Evolutionary conservation across 1,284 basidiomycete species (phyloP), one percentile per base, ranked within the genome.

Genomic region (Rhodotorula glutinis): DNA sequence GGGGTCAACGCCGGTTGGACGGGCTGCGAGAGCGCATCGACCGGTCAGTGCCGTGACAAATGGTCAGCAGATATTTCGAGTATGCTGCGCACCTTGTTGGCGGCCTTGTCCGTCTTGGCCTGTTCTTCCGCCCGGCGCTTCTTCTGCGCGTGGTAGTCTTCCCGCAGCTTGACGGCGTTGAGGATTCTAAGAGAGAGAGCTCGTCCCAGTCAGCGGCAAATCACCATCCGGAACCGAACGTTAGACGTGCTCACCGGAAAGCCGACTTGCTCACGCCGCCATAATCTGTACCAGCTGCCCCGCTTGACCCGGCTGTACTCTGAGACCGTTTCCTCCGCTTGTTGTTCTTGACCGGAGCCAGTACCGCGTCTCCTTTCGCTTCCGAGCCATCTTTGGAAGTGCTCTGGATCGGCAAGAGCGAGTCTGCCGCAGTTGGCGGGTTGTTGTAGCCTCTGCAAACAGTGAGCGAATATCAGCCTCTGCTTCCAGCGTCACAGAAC

Each of bases 101-200:
- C 60, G 53, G 65, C 57, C 56, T 55, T 63, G n/a, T 47, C 52
- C 16, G 49, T n/a, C 51, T 62, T 58, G 46, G 60, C 55, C 58
- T 63, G 64, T 23, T 72, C 69, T 27, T 70, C 66, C 19, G 47
- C 60, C 49, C 63, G 63, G 27, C 66, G 71, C 55, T 73, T 73
- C 62, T 69, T 68, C 46, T 63, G 62, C n/a, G 66, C 66, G 25
- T 71, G 61, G 55, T 69, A 66, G 47, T 71, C 69, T n/a, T 73
- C 63, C 23, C 71, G 54, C 57, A 73, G 40, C 29, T 58, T 57
- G 17, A 44, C 69, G 23, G 71, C 71, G 41, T 73, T 73, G 25
- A 73, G 40, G 19, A 73, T 57, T 60, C 71, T 73, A 53, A 25
- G 19, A 17, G 11, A 4, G 29, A 30, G 1, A 11, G 4, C 1